Evolutionary conservation across 2,329 filamentous ascomycete genomes (phyloP), one percentile per base, ranked within the genome.

Genomic region (Proliferodiscus dingleyae): DNA sequence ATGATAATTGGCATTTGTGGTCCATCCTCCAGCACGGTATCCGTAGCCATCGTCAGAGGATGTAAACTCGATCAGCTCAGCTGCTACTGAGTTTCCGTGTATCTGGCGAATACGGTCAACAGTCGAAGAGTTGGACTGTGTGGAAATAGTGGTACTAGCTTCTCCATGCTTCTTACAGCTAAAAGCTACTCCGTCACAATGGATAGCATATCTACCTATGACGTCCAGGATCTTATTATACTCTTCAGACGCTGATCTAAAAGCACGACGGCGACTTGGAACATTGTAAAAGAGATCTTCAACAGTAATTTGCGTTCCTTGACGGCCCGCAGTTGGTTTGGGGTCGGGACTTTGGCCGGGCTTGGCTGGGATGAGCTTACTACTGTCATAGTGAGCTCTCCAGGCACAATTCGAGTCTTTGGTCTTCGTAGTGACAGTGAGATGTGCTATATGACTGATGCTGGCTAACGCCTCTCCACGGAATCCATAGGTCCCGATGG

Each of bases 281-380:
- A 97, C 81, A 59, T 96, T 98, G 73, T 95, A 98, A 66, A 98
- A 98, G 9, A 98, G 70, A 64, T 98, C 93, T 62, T 98, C 91
- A 13, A 98, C 90, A 0, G 88, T 90, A 60, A 98, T 95, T 60
- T 96, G 90, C 2, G 93, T 98, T 6, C 93, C 93, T 52, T 81
- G 84, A 13, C 90, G 80, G 13, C 93, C 93, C 37, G 93, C 91
- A 30, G 84, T 87, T 4, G 89, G 83, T 62, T 89, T 95, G 2
- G 93, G 93, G 32, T 95, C 89, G 2, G 86, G 74, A 53, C 75
- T 81, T 63, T 95, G 90, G 10, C 91, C 91, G 9, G 91, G 89
- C 63, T 97, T 97, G 8, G 87, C 72, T 11, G 91, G 83, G 5
- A 80, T 78, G 36, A 97, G 75, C 55, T 83, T 87, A 11, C 93